Evolutionary conservation across 1,284 basidiomycete genomes (phyloP), one percentile per base, ranked within the genome.

Genomic region (Ganoderma boninense): DNA sequence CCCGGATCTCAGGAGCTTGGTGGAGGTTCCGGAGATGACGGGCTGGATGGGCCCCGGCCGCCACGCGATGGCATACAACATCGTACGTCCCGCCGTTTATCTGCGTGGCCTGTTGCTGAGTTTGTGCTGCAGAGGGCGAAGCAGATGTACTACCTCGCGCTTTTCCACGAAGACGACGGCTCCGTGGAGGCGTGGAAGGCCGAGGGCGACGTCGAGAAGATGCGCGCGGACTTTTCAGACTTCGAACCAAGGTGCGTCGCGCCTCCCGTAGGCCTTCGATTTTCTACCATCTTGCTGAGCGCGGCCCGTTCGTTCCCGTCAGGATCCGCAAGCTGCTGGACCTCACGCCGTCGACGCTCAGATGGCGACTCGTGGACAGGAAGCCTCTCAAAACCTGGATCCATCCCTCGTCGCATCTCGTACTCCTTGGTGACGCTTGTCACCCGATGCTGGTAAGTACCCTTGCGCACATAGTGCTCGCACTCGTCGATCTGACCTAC

Each of bases 141-240:
- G 76, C 78, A 81, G 46, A 82, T 84, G 69, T 85, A 75, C 71
- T 86, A 86, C 71, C 72, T 86, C 56, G 85, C 85, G 8, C 73
- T 86, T 43, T 68, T 83, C 4, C 84, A 85, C 68, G 84, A 84
- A 0, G 85, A 85, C 67, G 80, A 84, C 56, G 83, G 83, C 29
- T 83, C 83, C 2, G 84, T 84, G 46, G 85, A 86, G 71, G 83
- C 83, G 0, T 86, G 85, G 85, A 82, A 81, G 0, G 82, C 82
- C 20, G 82, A 83, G 62, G 84, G 83, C 32, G 83, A 81, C 68
- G 82, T 83, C 0, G 84, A 85, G 29, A 82, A 83, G 76, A 84
- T 86, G 83, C 81, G 83, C 16, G 76, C 76, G 2, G 84, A 85
- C 69, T 86, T 84, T 72, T 78, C 78, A 5, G 84, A 84, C 70